These are phyloP conservation scores for Botryotinia convoluta DNA, from an alignment of 2,329 filamentous ascomycete species.

Conservation along the genomic window DNA sequence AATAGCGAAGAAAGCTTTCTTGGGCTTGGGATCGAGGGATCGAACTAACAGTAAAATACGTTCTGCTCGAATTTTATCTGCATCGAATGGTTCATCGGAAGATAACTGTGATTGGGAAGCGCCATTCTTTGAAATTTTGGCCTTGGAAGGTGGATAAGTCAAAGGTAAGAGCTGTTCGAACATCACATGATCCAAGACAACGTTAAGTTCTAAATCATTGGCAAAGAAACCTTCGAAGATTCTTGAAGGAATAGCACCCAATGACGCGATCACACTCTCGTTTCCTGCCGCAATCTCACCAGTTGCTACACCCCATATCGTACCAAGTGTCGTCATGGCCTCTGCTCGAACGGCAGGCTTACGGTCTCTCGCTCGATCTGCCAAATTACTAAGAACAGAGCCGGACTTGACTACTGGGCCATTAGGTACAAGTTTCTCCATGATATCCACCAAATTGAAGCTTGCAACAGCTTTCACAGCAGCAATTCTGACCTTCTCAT, in stretches of 20 bases:
- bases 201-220: constrained; percentile 83
- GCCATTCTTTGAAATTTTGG: constrained; percentile 61
- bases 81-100: constrained; percentile 52
- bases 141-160: constrained; percentile 72
- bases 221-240: constrained; percentile 88
- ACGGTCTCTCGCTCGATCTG: constrained; percentile 84
- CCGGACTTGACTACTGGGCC: constrained; percentile 73
- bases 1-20: constrained; percentile 84
- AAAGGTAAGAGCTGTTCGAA: constrained; percentile 88
- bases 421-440: constrained; percentile 74
- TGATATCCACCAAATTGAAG: constrained; percentile 77
- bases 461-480: constrained; percentile 81
- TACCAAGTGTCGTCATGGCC: constrained; percentile 79
- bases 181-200: constrained; percentile 77
- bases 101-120: constrained; percentile 50
- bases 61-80: constrained; percentile 77
- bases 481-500: constrained; percentile 86
- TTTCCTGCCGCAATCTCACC: constrained; percentile 83
- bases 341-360: constrained; percentile 78
- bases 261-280: constrained; percentile 69
- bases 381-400: constrained; percentile 77
- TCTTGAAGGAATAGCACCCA: constrained; percentile 77
- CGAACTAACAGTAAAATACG: constrained; percentile 79
- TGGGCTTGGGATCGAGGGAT: constrained; percentile 73
- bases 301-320: constrained; percentile 89